phyloP scores from a whole-genome alignment of 2,329 filamentous ascomycete species.

The Arthrobotrys pseudoclavata region DNA sequence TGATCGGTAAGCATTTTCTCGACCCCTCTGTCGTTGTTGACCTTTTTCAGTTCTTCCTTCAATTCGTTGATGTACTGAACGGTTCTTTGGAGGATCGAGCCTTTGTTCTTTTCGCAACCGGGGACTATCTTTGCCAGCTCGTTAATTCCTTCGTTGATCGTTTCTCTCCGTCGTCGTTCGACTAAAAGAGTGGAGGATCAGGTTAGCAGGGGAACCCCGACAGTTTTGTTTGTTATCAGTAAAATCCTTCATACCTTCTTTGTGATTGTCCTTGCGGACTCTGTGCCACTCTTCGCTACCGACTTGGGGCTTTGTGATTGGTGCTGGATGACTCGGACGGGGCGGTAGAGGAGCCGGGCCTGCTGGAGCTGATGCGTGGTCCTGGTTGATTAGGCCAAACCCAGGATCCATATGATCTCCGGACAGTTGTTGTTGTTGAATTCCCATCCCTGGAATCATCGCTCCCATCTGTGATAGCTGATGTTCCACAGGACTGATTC shows the following conservation, averaged over 20 bases:
- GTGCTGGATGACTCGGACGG: slow-evolving; percentile 69
- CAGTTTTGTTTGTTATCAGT: slow-evolving; percentile 5
- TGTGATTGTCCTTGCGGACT: slow-evolving; percentile 96
- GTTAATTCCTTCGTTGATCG: slow-evolving; percentile 99
- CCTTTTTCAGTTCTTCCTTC: slow-evolving; percentile 73
- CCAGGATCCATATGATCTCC: slow-evolving; percentile 61
- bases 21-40: slow-evolving; percentile 81
- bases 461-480: slow-evolving; percentile 55
- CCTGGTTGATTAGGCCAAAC: slow-evolving; percentile 59
- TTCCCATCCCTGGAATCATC: slow-evolving; percentile 47
- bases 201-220: slow-evolving; percentile 62
- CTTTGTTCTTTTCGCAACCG: slow-evolving; percentile 98
- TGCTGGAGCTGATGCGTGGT: slow-evolving; percentile 39
- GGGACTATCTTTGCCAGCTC: slow-evolving; percentile 98
- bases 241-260: slow-evolving; percentile 80
- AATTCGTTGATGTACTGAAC: slow-evolving; percentile 95
- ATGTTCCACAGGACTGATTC: slow-evolving; percentile 49
- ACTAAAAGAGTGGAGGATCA: slow-evolving; percentile 71
- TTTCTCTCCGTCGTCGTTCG: slow-evolving; percentile 94
- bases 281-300: slow-evolving; percentile 99
- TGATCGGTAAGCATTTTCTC: slow-evolving; percentile 92
- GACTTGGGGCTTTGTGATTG: slow-evolving; percentile 83
- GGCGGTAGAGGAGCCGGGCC: slow-evolving; percentile 65
- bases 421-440: slow-evolving; percentile 40
- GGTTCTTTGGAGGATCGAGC: slow-evolving; percentile 91